Percentiles rank a stretch among this genome's conserved stretches.
Conservation (phyloP, 1,284 basidiomycete genomes). For the Heimioporus punctisporus region DNA sequence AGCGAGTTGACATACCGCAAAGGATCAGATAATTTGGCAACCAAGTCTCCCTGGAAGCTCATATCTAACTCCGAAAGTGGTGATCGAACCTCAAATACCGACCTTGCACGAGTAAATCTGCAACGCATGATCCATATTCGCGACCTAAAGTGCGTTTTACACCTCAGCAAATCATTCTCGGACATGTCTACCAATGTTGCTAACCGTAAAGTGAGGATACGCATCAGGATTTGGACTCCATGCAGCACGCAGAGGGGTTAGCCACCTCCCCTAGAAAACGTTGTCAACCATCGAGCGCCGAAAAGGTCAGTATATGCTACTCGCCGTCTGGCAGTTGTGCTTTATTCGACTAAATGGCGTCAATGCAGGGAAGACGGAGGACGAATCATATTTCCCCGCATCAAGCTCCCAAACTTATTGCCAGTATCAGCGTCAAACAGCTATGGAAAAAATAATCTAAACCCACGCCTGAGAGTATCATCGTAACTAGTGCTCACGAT, state of each 20-base stretch:
- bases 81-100: too few relatives aligned
- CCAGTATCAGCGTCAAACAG: conserved; percentile 13
- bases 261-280: conserved; percentile 63
- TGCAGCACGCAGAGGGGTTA: conserved; percentile 70
- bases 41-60: conserved; percentile 65
- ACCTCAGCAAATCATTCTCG: too few relatives aligned
- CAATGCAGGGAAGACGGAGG: conserved; percentile 56
- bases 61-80: too few relatives aligned
- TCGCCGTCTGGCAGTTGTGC: conserved; percentile 81
- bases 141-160: conserved; percentile 49
- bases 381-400: conserved; percentile 44
- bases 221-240: conserved; percentile 77
- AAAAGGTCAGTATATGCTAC: too few relatives aligned
- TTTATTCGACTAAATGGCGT: conserved; percentile 60
- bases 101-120: conserved; percentile 71
- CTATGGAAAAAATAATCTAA: neutral
- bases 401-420: conserved; percentile 72
- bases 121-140: conserved; percentile 75
- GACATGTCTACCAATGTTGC: too few relatives aligned
- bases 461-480: conserved; percentile 67
- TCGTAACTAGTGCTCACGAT: conserved; percentile 85
- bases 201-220: conserved; percentile 79
- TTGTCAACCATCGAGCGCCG: neutral
- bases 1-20: conserved; percentile 41
- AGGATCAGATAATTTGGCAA: conserved; percentile 60